A percentile compares a stretch with the other conserved stretches of the same genome.
Conservation (phyloP, 208 protist species). For the Novymonas esmeraldas region DNA sequence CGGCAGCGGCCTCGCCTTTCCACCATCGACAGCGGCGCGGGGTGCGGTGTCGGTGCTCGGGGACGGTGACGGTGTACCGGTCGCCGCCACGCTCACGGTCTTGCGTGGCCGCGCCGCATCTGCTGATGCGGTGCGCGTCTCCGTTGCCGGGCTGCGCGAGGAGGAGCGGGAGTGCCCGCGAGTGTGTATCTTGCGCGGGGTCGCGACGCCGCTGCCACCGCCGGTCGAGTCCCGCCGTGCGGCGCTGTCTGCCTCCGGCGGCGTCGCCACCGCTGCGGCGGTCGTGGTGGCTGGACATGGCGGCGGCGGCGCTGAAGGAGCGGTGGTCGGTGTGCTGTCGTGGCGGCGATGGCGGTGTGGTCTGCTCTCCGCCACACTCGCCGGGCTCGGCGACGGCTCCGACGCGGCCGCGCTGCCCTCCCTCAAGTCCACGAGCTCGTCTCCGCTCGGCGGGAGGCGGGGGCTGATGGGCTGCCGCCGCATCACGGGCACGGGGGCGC, state of each 20-base stretch:
- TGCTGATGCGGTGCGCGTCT: neutral
- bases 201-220: slow-evolving; percentile 9
- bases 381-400: slow-evolving; percentile 14
- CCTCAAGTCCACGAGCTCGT: slow-evolving; percentile 1
- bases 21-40: neutral
- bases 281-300: no score
- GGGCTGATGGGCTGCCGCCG: neutral
- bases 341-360: neutral
- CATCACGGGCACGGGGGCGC: slow-evolving; percentile 18
- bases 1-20: neutral
- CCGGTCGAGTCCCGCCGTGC: neutral
- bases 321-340: no score
- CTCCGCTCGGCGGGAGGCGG: neutral
- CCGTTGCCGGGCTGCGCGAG: slow-evolving; percentile 7
- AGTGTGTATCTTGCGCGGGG: neutral
- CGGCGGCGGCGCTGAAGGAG: neutral
- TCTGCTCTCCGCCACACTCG: neutral
- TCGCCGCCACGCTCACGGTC: no score
- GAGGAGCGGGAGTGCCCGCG: slow-evolving; percentile 12
- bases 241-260: neutral
- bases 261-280: neutral
- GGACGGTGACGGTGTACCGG: no score
- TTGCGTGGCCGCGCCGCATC: neutral
- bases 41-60: no score
- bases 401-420: neutral